Evolutionary conservation across 805 yeast species (phyloP).

Genomic region (Metschnikowia santaceciliae): DNA sequence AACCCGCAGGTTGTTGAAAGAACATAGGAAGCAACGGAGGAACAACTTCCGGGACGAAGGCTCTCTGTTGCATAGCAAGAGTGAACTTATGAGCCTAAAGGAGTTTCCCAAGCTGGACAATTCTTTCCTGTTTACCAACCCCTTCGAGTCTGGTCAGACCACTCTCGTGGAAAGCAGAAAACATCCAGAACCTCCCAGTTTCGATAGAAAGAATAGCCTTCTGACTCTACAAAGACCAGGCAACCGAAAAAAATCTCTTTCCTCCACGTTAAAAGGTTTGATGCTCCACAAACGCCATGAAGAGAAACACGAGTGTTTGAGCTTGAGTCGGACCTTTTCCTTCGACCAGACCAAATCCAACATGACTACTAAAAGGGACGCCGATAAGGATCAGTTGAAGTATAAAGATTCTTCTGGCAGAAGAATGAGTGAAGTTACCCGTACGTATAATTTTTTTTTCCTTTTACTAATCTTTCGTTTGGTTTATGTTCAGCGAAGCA

Average conservation of each 20-base stretch:
- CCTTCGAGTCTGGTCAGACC: constrained; percentile 13
- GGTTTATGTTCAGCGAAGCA: neutral
- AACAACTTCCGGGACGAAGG: neutral
- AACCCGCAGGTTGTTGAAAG: constrained; percentile 7
- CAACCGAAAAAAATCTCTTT: constrained; percentile 7
- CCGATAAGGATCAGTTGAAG: constrained; percentile 14
- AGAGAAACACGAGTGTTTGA: neutral
- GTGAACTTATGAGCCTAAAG: neutral
- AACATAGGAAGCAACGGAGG: constrained; percentile 6
- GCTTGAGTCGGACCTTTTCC: constrained; percentile 19
- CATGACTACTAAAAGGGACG: constrained; percentile 30
- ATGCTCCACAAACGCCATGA: constrained; percentile 6
- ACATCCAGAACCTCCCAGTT: neutral
- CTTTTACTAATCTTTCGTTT: constrained; percentile 5
- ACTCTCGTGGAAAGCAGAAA: constrained; percentile 11
- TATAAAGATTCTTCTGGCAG: constrained; percentile 14
- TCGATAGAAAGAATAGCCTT: constrained; percentile 3
- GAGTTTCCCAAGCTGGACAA: neutral
- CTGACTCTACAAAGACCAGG: neutral
- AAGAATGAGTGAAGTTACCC: constrained; percentile 26
- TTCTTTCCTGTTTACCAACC: constrained; percentile 7
- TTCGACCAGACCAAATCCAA: constrained; percentile 37
- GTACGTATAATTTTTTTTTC: constrained; percentile 29
- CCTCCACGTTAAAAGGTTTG: constrained; percentile 9
- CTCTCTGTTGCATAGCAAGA: neutral